These are phyloP conservation scores for Kondoa subrosea DNA, from an alignment of 768 basidiomycete genomes.

Conservation along the genomic window DNA sequence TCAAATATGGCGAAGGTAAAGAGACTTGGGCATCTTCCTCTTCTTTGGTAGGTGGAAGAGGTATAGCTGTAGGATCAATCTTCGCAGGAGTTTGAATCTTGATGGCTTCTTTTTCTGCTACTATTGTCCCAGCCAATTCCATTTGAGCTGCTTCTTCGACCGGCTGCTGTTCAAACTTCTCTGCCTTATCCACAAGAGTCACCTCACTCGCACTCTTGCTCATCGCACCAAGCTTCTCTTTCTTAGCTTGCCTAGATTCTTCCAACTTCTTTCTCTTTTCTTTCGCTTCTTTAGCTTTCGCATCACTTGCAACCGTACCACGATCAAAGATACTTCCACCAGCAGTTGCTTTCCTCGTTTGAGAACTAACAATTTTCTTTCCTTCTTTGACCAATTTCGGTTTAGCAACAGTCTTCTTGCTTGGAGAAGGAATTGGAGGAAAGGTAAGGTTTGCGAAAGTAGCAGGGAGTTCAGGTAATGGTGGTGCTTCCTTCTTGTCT, in stretches of 20 bases:
- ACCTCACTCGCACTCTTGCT: background rate
- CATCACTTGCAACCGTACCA: background rate
- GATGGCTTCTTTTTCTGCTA: background rate
- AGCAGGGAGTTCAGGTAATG: background rate
- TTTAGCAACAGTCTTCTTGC: background rate
- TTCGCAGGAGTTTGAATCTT: background rate
- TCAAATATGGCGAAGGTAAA: background rate
- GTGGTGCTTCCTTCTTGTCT: background rate
- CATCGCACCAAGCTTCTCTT: background rate
- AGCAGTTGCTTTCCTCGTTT: background rate
- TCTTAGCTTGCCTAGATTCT: too few species aligned
- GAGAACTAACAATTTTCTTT: background rate
- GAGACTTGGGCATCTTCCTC: too few species aligned
- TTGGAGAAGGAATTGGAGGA: background rate
- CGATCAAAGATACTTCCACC: background rate
- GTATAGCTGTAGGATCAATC: background rate
- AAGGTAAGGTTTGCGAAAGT: background rate
- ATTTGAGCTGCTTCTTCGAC: background rate
- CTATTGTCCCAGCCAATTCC: background rate
- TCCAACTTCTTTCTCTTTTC: background rate
- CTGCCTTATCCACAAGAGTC: background rate
- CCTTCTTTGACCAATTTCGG: background rate
- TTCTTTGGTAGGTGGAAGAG: background rate
- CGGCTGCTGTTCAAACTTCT: background rate
- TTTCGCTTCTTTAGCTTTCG: slow-evolving; percentile 4